These are phyloP conservation scores for Psilocybe cubensis DNA, from an alignment of 768 basidiomycete species.

Conservation along the genomic window DNA sequence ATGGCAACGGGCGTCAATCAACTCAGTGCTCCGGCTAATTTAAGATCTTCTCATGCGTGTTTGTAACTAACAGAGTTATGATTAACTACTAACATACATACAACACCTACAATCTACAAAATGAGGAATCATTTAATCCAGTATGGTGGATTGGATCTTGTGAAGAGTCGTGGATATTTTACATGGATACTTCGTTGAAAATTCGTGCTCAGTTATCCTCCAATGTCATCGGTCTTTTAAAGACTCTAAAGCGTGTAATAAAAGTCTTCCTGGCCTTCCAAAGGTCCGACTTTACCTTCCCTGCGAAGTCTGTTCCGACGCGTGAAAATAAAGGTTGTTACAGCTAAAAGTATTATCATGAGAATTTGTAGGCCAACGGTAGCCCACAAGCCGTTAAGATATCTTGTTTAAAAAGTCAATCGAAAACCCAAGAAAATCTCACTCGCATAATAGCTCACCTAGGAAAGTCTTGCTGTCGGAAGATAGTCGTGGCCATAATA, in stretches of 20 bases:
- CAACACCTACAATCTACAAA: too few species aligned
- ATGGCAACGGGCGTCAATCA: too few species aligned
- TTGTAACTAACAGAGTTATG: too few species aligned
- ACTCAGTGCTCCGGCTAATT: too few species aligned
- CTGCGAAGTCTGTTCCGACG: conserved; percentile 21
- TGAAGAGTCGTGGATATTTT: too few species aligned
- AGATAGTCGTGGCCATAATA: conserved; percentile 43
- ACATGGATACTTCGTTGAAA: too few species aligned
- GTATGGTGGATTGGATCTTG: too few species aligned
- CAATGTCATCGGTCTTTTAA: too few species aligned
- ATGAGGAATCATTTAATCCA: too few species aligned
- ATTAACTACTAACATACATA: too few species aligned
- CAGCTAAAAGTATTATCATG: conserved; percentile 17
- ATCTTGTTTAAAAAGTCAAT: conserved; percentile 10
- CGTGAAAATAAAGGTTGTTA: conserved; percentile 18
- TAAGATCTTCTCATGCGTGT: too few species aligned
- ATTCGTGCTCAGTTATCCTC: too few species aligned
- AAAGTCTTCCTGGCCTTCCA: conserved; percentile 24
- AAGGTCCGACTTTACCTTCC: conserved; percentile 20
- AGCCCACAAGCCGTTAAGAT: conserved; percentile 25
- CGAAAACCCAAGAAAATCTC: not conserved
- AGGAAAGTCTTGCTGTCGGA: conserved; percentile 38
- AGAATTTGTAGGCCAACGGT: conserved; percentile 24
- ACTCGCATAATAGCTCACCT: not conserved
- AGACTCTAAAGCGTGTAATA: conserved; percentile 23